Percentiles rank a stretch among this genome's conserved stretches.
phyloP scores from a whole-genome alignment of 2,329 filamentous ascomycete genomes.

The Alternaria viburni region DNA sequence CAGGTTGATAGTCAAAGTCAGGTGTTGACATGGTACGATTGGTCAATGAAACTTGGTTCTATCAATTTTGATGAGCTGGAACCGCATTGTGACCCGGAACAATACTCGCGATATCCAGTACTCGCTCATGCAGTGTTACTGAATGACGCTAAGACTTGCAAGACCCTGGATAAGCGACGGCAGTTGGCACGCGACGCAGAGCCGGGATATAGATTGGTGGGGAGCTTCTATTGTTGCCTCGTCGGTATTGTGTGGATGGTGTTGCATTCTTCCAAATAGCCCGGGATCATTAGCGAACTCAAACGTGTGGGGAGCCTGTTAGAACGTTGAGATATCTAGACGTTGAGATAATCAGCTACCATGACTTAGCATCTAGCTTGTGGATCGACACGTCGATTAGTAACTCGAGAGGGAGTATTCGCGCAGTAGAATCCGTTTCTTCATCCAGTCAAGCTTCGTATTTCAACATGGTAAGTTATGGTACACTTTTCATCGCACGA shows the following conservation, averaged over 20 bases:
- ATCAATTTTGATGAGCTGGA: conserved; percentile 35
- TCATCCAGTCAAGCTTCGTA: neutral
- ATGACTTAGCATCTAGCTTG: neutral
- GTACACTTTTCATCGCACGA: neutral
- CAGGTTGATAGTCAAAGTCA: conserved; percentile 27
- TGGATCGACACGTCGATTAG: neutral
- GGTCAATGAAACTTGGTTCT: conserved; percentile 17
- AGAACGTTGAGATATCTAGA: neutral
- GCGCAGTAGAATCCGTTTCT: neutral
- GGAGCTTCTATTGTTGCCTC: conserved; percentile 10
- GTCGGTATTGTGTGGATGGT: conserved; percentile 13
- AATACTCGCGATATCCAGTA: conserved; percentile 16
- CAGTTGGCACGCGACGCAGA: conserved; percentile 20
- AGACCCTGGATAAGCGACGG: conserved; percentile 13
- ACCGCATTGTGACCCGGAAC: conserved; percentile 26
- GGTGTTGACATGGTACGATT: conserved; percentile 11
- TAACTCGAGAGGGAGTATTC: neutral
- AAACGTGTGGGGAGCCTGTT: conserved; percentile 15
- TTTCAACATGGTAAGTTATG: neutral
- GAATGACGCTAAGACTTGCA: conserved; percentile 4
- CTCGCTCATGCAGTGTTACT: conserved; percentile 14
- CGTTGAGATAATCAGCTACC: neutral
- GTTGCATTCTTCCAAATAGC: conserved; percentile 16
- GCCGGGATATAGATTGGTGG: conserved; percentile 8
- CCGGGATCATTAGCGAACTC: conserved; percentile 7